Evolutionary conservation across 2,329 filamentous ascomycete species (phyloP), one percentile per base, ranked within the genome.

Genomic region (Calonectria hawksworthii): DNA sequence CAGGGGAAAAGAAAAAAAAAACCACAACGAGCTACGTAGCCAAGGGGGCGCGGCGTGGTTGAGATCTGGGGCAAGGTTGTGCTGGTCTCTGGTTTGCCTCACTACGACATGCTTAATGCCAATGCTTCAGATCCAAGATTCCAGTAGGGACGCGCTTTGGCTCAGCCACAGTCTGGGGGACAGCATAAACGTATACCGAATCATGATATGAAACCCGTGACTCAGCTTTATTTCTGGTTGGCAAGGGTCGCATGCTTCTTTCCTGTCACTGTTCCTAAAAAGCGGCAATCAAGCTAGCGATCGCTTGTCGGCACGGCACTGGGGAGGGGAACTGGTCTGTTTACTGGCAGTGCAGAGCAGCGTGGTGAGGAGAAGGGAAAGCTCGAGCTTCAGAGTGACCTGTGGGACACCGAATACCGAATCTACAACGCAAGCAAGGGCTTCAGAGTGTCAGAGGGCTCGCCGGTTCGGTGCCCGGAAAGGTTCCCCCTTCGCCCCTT

Each of bases 381-480:
- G 73, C 73, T 75, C 73, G 47, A 72, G 69, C 73, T 72, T 47
- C n/a, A 30, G 36, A 59, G 59, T 23, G 72, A 38, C 50, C 72
- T 52, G 61, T 74, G 56, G 34, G 70, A 74, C 59, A 63, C 69
- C 69, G 65, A 73, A 73, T 59, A 65, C 71, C 56, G 65, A 68
- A 61, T 38, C 56, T 38, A 36, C 8, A 36, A 38, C 56, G 38
- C 70, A 51, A 41, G 51, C 54, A 56, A 73, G 66, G 66, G 51
- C 44, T 38, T 34, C 44, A 63, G 52, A 47, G 56, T 52, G 13
- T 44, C 44, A 32, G 23, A 52, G 30, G 44, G n/a, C 32, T 36
- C 13, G 56, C 75, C 66, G 78, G 79, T 76, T 77, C 71, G 64
- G 72, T 70, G 71, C 74, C 30, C 34, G 56, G 56, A 30, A 61